Conservation (phyloP, 2,329 filamentous ascomycete species). For the Plectosphaerella plurivora region DNA sequence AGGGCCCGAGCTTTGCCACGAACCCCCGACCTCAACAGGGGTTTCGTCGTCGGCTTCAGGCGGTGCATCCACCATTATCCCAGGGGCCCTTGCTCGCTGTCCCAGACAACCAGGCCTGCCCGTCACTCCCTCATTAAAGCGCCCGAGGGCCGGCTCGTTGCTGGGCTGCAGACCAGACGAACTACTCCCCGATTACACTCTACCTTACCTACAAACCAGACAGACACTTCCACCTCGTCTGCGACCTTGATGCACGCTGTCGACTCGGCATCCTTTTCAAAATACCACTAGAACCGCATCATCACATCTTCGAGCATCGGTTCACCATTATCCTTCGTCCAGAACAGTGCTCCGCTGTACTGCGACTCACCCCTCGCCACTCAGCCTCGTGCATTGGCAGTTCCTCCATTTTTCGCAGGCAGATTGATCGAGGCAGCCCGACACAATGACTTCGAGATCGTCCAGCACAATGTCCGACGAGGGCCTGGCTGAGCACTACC, state of each 20-base stretch:
- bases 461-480: constrained; percentile 47
- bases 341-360: constrained; percentile 3
- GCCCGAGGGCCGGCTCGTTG: background rate
- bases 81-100: constrained; percentile 6
- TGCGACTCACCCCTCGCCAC: no score
- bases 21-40: constrained; percentile 10
- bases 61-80: constrained; percentile 17
- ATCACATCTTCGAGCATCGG: no score
- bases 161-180: background rate
- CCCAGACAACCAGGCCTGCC: constrained; percentile 12
- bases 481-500: constrained; percentile 79
- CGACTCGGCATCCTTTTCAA: no score
- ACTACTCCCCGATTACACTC: background rate
- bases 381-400: no score
- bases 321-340: background rate
- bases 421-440: no score
- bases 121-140: constrained; percentile 8
- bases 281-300: no score
- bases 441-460: constrained; percentile 9
- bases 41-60: constrained; percentile 23
- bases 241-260: no score
- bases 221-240: background rate
- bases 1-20: constrained; percentile 26
- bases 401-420: no score
- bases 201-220: constrained; percentile 1